These are phyloP conservation scores for Chaetomium cochliodes DNA, from an alignment of 495 filamentous ascomycete genomes.

Conservation along the genomic window DNA sequence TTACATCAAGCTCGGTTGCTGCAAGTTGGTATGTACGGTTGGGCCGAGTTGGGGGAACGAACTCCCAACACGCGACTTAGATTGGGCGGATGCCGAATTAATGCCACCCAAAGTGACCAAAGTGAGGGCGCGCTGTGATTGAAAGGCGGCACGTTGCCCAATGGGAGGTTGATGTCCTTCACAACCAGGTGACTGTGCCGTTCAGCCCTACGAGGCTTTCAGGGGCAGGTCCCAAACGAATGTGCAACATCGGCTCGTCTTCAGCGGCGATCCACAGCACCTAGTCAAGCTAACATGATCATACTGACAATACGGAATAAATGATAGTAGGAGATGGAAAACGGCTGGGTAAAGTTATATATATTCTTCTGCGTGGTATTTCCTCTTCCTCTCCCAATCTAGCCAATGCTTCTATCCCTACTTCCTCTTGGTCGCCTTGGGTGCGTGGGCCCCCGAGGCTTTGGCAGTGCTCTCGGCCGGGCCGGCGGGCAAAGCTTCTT, in stretches of 20 bases:
- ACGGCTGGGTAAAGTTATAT: too few species aligned
- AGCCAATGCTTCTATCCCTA: conserved; percentile 24
- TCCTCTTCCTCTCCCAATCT: neutral
- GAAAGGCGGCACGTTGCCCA: conserved; percentile 10
- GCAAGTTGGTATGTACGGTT: too few species aligned
- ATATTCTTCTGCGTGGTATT: neutral
- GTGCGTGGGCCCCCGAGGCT: conserved; percentile 45
- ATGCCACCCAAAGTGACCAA: neutral
- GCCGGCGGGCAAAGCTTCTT: conserved; percentile 21
- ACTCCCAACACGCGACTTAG: neutral
- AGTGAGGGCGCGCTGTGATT: neutral
- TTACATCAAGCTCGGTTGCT: neutral
- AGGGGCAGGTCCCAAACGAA: neutral
- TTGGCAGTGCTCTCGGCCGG: conserved; percentile 33
- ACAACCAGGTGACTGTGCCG: conserved; percentile 3
- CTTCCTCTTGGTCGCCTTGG: conserved; percentile 47
- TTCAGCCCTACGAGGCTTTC: conserved; percentile 22
- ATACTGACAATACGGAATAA: too few species aligned
- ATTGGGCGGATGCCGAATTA: conserved; percentile 4
- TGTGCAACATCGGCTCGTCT: conserved; percentile 3
- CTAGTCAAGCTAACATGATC: neutral
- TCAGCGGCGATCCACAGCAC: neutral
- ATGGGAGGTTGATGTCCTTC: neutral
- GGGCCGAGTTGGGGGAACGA: too few species aligned
- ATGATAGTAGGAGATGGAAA: too few species aligned